Percentiles rank a stretch among this genome's conserved stretches.
Evolutionary conservation across 176 grass and related monocot species (phyloP).

Genomic region (Cenchrus americanus): DNA sequence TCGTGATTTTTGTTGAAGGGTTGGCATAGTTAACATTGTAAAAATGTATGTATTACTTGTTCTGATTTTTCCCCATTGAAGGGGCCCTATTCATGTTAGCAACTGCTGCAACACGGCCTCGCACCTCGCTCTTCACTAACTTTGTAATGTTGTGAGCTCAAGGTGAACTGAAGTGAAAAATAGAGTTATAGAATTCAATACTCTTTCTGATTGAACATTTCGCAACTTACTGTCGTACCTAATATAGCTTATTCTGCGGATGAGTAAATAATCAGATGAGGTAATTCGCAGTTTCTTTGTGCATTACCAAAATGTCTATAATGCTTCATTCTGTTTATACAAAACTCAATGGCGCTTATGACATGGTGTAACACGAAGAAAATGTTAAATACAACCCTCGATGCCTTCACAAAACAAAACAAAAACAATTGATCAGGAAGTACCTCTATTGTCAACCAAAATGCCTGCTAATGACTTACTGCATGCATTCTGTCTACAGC

Average conservation of each 20-base stretch:
- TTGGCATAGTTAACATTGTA: constrained; percentile 66
- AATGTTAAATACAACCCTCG: neutral
- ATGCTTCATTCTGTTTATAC: neutral
- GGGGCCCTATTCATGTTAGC: constrained; percentile 43
- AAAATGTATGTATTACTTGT: constrained; percentile 60
- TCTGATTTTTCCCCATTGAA: constrained; percentile 44
- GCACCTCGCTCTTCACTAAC: constrained; percentile 30
- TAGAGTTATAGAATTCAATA: constrained; percentile 14
- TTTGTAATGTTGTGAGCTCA: constrained; percentile 41
- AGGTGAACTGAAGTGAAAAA: constrained; percentile 37
- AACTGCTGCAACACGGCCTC: neutral
- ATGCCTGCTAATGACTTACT: neutral
- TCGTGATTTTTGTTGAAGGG: constrained; percentile 24
- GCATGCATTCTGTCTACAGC: neutral
- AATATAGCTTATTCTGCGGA: neutral
- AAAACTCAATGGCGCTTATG: neutral
- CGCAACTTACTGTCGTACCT: neutral
- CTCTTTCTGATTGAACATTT: neutral
- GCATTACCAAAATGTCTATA: neutral
- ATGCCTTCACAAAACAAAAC: neutral
- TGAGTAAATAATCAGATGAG: neutral
- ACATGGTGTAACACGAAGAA: neutral
- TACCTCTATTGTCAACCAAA: constrained; percentile 14
- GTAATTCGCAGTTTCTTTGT: neutral
- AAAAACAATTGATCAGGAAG: neutral